Evolutionary conservation across 1,139 yeast genomes (phyloP), one percentile per base, ranked within the genome.

Genomic region (Blastobotrys proliferans): DNA sequence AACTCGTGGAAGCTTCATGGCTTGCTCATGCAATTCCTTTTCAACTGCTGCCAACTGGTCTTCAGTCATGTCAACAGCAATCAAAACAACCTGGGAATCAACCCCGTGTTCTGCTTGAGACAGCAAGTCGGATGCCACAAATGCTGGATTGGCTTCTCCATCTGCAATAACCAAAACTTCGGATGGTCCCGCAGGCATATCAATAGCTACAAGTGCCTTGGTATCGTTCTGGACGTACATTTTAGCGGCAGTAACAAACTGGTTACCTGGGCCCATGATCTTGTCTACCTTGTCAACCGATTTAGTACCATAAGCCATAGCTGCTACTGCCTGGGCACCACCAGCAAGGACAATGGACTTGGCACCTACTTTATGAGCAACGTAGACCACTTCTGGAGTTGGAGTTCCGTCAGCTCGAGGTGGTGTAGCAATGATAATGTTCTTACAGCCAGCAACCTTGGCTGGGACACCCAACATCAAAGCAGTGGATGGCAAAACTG

Each of bases 391-490:
- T 64, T 92, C 99, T 10, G 98, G 98, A 4, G 97, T 87, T 53
- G 92, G 74, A 46, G 79, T 83, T 31, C 99, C 98, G 51, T 94
- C 94, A 41, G 79, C 74, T 55, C 96, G 81, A 43, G 98, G 98
- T 27, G 99, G 99, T n/a, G 97, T 84, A 0, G 99, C 98, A 62
- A 92, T 66, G n/a, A 90, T 70, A 52, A 92, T 90, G 61, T 88
- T 90, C 56, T 82, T 78, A 71, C 98, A 92, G 2, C 97, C 97
- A 20, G 99, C 99, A 47, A 92, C 99, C 65, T 82, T 79, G 14
- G 98, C 98, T n/a, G 98, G 98, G 31, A 92, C 97, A 58, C 98
- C 97, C 57, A 92, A 76, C 97, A 92, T 92, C 70, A 92, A 76
- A 10, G 98, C 95, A 16, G 99, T 92, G 11, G 97, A 90, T 29